Evolutionary conservation across 305 asterid genomes (phyloP), one percentile per base, ranked within the genome.

Genomic region (Fraxinus xanthoxyloides): DNA sequence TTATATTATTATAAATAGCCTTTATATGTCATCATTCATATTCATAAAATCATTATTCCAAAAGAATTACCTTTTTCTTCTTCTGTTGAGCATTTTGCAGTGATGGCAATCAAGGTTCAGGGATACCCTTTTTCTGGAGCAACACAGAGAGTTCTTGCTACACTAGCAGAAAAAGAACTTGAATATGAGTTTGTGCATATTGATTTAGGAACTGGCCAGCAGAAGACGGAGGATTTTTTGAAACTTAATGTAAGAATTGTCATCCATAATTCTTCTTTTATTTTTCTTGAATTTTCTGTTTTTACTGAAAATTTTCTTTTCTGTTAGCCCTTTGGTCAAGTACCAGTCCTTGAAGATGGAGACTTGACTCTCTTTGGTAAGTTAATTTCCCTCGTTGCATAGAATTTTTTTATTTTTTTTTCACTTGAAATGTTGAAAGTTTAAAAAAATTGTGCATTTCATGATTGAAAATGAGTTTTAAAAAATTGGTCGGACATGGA

Each of bases 311-410:
- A 17, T 6, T 4, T 28, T 36, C n/a, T 73, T 56, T 46, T 35
- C 3, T 78, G 67, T 26, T 91, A 94, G 97, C 98, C 98, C 4
- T 94, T 92, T 83, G 97, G 94, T 31, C 93, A 91, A 87, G 85
- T 92, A 10, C 98, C 97, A 0, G 94, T 74, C 15, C 88, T 92
- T 46, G 90, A 89, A 86, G 97, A 92, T 81, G 97, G 97, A 23
- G 97, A 92, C 77, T 76, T 94, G 69, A 82, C 78, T 82, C 92
- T 91, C 86, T 91, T 90, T 7, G 97, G 98, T 91, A 83, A 78
- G 17, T 63, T 77, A 38, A 38, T 31, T 1, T 23, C 54, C 28
- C 54, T 31, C 13, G 0, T 38, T 38, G 3, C 13, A 38, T 36
- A 38, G 0, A 8, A 35, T 28, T 28, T 30, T 28, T 31, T 3